Evolutionary conservation across 1,139 yeast genomes (phyloP).

Genomic region (Pichia sp.): DNA sequence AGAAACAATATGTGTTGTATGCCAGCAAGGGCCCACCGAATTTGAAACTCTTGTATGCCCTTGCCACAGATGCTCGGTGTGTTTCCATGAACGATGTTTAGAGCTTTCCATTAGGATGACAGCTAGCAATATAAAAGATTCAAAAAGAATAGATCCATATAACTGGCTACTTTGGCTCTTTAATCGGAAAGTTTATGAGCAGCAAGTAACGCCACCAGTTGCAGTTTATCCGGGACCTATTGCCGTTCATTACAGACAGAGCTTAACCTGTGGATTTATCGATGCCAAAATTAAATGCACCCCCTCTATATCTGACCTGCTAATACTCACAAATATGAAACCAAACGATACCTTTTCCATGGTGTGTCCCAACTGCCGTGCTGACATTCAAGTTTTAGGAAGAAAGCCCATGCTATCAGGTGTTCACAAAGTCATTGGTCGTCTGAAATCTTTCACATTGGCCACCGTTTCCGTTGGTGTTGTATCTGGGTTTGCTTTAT

Average conservation of each 20-base stretch:
- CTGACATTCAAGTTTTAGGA: background rate
- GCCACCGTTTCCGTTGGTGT: background rate
- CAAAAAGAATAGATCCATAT: background rate
- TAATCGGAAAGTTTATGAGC: background rate
- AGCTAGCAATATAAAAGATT: background rate
- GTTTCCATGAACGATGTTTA: background rate
- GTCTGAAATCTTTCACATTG: background rate
- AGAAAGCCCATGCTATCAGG: background rate
- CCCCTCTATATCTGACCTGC: background rate
- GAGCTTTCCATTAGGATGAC: background rate
- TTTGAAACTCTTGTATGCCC: background rate
- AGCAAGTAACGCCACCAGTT: background rate
- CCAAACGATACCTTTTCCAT: background rate
- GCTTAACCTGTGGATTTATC: background rate
- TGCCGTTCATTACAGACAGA: background rate
- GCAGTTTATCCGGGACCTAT: background rate
- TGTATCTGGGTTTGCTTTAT: background rate
- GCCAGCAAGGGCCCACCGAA: background rate
- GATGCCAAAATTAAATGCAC: background rate
- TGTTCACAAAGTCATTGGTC: background rate
- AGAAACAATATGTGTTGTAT: background rate
- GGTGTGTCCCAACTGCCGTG: background rate
- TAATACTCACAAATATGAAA: background rate
- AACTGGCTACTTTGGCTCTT: constrained; percentile 1
- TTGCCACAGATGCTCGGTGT: background rate